Base-by-base conservation (phyloP, 768 basidiomycete genomes). In the Russula earlei region DNA sequence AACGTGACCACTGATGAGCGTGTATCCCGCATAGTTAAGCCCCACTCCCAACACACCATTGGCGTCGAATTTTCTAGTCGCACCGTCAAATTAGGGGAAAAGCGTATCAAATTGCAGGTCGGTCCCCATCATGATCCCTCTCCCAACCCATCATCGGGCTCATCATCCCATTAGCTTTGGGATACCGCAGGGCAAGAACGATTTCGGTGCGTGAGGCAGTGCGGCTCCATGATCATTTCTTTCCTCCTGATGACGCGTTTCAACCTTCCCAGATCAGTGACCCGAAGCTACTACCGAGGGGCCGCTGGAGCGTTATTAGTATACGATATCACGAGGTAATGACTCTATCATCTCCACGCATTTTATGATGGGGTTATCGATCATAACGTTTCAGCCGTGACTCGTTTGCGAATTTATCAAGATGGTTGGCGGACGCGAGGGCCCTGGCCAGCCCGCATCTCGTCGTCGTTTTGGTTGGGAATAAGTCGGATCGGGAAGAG, bases 61-160 rank as follows among this genome's bases (percentile, higher is more conserved):
- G 96, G 95, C 10, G 96, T 99, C 27, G 96, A 98, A 67, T 98
- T 99, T 68, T 92, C 92, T 17, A 95, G 92, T 67, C 77, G 93
- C 63, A 93, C 92, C 0, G 82, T 99, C 57, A 87, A 86, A 65
- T 77, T 98, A 22, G 94, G 90, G 49, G 93, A 96, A 76, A 91
- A 92, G 72, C 81, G 87, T 62, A 91, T 96, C 62, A 97, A 96
- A 70, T 78, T 97, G 37, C 95, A 97, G 82, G 93, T 92, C 44
- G 61, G 79, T 65, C 14, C 4, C 8, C 41, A 17, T 49, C 29
- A 17, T 37, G 20, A 11, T 20, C 5, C 19, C 9, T 20, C 44
- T 40, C 33, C 25, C 27, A 50, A 6, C 15, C 15, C 25, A 38
- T 34, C 29, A n/a, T 38, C n/a, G 48, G 38, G 20, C 14, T 56